These are phyloP conservation scores for Sphenostylis stenocarpa DNA, from an alignment of 306 rosid genomes.

Conservation along the genomic window DNA sequence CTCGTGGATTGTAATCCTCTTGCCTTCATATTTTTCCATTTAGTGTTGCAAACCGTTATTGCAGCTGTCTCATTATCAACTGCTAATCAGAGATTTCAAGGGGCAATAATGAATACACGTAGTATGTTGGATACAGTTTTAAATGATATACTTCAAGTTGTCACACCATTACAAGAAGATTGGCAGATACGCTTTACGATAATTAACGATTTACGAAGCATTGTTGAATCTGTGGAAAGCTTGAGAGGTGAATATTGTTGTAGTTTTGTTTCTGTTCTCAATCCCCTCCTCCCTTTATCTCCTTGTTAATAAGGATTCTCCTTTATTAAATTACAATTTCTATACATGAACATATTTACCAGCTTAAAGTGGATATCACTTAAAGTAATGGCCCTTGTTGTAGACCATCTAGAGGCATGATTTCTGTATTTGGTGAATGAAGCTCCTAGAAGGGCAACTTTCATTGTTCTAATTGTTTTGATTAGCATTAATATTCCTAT, in stretches of 20 bases:
- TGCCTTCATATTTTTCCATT: constrained; percentile 22
- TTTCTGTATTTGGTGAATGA: background rate
- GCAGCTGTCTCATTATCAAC: constrained; percentile 9
- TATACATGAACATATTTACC: background rate
- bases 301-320: constrained; percentile 2
- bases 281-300: background rate
- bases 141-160: constrained; percentile 50
- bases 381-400: background rate
- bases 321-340: constrained; percentile 19
- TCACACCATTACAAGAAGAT: constrained; percentile 58
- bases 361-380: constrained; percentile 16
- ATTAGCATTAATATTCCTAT: constrained; percentile 4
- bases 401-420: background rate
- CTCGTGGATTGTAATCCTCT: constrained; percentile 24
- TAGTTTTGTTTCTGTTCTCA: background rate
- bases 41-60: constrained; percentile 28
- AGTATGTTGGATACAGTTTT: constrained; percentile 47
- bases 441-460: constrained; percentile 10
- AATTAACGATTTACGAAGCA: constrained; percentile 45
- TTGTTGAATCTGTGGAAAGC: constrained; percentile 53
- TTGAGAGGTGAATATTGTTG: constrained; percentile 58
- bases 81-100: constrained; percentile 16
- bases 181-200: constrained; percentile 52
- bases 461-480: constrained; percentile 15
- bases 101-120: constrained; percentile 45